Evolutionary conservation across 352 stramenopile genomes (phyloP).

Genomic region (Globisporangium paddicum): DNA sequence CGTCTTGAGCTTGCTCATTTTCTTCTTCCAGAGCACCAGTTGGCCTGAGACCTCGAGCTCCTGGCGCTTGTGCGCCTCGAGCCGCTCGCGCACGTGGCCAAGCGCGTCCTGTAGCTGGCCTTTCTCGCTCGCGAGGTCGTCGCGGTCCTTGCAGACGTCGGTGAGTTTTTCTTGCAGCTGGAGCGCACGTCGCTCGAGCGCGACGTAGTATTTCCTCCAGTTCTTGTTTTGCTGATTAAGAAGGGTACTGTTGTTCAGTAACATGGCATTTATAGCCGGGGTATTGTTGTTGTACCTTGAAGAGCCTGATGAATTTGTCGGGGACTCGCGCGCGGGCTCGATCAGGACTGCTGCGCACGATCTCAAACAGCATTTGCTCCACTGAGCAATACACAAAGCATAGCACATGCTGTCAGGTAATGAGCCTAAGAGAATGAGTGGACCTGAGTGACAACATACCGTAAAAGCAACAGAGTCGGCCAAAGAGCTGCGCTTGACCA

Average conservation of each 20-base stretch:
- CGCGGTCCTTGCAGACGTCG: conserved; percentile 25
- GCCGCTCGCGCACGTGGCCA: conserved; percentile 16
- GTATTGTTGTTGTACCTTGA: conserved; percentile 58
- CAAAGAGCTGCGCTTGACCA: conserved; percentile 19
- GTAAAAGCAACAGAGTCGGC: conserved; percentile 39
- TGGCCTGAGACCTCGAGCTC: conserved; percentile 33
- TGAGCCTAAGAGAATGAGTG: not conserved
- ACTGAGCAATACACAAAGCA: conserved; percentile 23
- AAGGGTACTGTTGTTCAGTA: not conserved
- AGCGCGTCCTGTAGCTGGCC: conserved; percentile 18
- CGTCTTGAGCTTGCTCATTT: conserved; percentile 46
- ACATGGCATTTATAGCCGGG: too few species aligned
- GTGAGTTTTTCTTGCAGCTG: conserved; percentile 32
- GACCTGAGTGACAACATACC: conserved; percentile 21
- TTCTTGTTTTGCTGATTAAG: conserved; percentile 50
- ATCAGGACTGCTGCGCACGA: conserved; percentile 53
- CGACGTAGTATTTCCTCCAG: conserved; percentile 65
- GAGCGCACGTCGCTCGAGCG: conserved; percentile 39
- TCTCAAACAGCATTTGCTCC: conserved; percentile 56
- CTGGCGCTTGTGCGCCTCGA: conserved; percentile 17
- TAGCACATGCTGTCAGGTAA: not conserved
- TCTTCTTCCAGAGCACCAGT: conserved; percentile 46
- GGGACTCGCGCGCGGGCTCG: conserved; percentile 35
- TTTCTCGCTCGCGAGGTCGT: conserved; percentile 27
- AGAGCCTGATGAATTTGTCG: conserved; percentile 50